Conservation (phyloP, 2,329 filamentous ascomycete genomes). For the Sclerotinia spermophila region DNA sequence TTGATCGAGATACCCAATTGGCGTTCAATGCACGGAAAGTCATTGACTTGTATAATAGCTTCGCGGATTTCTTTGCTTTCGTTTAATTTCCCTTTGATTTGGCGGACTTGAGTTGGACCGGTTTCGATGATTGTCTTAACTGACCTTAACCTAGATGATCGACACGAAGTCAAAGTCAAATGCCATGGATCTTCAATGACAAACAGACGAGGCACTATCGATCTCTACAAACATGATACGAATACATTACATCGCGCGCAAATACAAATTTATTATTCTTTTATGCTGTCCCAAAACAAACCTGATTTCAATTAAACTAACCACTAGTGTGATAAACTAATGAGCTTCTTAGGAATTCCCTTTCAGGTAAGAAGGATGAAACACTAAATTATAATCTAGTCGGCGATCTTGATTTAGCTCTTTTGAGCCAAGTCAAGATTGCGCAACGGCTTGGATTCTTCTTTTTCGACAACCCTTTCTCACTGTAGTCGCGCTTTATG, state of each 20-base stretch:
- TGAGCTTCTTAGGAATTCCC: background rate
- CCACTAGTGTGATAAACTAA: background rate
- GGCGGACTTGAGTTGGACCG: background rate
- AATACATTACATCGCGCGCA: slow-evolving; percentile 7
- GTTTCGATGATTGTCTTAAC: slow-evolving; percentile 8
- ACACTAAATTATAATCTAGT: background rate
- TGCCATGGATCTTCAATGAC: slow-evolving; percentile 15
- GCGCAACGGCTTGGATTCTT: slow-evolving; percentile 50
- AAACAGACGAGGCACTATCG: slow-evolving; percentile 14
- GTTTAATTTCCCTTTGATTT: background rate
- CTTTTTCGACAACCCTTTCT: slow-evolving; percentile 18
- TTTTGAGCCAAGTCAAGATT: slow-evolving; percentile 32
- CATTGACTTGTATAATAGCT: slow-evolving; percentile 18
- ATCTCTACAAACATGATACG: slow-evolving; percentile 15
- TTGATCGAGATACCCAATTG: slow-evolving; percentile 16
- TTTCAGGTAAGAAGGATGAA: slow-evolving; percentile 7
- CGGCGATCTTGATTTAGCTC: slow-evolving; percentile 15
- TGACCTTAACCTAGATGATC: slow-evolving; percentile 18
- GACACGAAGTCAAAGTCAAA: slow-evolving; percentile 17
- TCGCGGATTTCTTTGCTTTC: background rate
- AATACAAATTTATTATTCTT: background rate
- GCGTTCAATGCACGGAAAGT: slow-evolving; percentile 5
- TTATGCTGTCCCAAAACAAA: slow-evolving; percentile 8
- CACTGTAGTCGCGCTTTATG: slow-evolving; percentile 41
- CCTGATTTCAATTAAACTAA: background rate